Evolutionary conservation across 148 eudicot species (phyloP), one percentile per base, ranked within the genome.

Genomic region (Cornus florida): DNA sequence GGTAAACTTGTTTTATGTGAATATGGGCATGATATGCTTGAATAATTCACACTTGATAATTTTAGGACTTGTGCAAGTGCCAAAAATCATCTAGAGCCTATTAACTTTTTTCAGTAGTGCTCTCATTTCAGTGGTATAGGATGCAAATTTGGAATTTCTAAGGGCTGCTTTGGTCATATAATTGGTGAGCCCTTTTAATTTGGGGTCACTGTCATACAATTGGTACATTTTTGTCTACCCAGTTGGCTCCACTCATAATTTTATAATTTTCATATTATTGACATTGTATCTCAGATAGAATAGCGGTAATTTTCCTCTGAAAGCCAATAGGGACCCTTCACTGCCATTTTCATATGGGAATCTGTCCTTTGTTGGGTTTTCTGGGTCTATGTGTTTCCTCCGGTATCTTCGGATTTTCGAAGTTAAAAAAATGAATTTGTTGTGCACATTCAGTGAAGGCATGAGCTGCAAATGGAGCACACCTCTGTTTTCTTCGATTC

Each of bases 221-320:
- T 20, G 4, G 57, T 24, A 66, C 69, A 16, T 67, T 75, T 75
- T 23, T 64, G 57, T 75, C 78, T n/a, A 64, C 56, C 62, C 3
- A 6, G 38, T 22, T 57, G 64, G 64, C n/a, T 57, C 64, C 64
- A 19, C 24, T 62, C 66, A 62, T 17, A 17, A 7, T 62, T 17
- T 57, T 19, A 19, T 62, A 62, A 28, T 28, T 28, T 28, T 28
- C 8, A 60, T 62, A 62, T 62, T 62, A 17, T 20, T 17, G 22
- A n/a, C 9, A 17, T n/a, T 32, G 43, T 43, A 67, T 16, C 7
- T 16, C 22, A 22, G 2, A 0, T 35, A 57, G 33, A n/a, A 23
- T 14, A 17, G 65, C 38, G 64, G 71, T 76, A 59, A 65, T 64
- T 76, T 76, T 76, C 50, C 39, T 24, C 43, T 67, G 65, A 60